A percentile compares a stretch with the other conserved stretches of the same genome.
phyloP scores from a whole-genome alignment of 306 rosid species.

The Casuarina cunninghamiana region DNA sequence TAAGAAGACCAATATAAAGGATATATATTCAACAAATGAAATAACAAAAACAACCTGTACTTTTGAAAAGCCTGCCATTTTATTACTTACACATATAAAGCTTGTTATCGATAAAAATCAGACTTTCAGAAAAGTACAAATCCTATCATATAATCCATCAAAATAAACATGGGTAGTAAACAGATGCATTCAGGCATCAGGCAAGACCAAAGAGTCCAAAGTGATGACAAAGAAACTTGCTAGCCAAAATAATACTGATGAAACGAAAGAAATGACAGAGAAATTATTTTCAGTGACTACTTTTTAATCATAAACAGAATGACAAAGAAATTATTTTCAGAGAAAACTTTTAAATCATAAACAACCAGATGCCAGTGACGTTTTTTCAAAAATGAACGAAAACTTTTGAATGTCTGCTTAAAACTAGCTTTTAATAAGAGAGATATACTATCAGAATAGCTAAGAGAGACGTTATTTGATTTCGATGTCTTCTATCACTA shows the following conservation, averaged over 20 bases:
- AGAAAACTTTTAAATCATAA: background rate
- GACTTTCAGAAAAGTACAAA: background rate
- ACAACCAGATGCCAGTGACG: background rate
- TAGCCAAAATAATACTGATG: background rate
- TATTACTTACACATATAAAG: background rate
- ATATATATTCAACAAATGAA: background rate
- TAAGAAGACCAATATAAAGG: background rate
- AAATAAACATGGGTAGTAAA: background rate
- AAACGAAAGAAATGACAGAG: background rate
- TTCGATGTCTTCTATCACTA: background rate
- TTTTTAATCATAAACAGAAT: background rate
- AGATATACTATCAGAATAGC: slow-evolving; percentile 4
- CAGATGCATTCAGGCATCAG: background rate
- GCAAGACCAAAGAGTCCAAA: background rate
- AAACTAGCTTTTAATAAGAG: background rate
- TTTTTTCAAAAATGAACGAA: background rate
- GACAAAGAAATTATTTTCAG: background rate
- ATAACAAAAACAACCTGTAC: background rate
- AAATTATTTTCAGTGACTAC: background rate
- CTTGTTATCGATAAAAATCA: background rate
- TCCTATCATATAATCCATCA: background rate
- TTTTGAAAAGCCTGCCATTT: background rate
- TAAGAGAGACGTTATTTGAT: background rate
- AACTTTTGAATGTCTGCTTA: background rate
- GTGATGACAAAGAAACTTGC: background rate